Evolutionary conservation across 1,284 basidiomycete species (phyloP).

Genomic region (Fomitopsis pinicola): DNA sequence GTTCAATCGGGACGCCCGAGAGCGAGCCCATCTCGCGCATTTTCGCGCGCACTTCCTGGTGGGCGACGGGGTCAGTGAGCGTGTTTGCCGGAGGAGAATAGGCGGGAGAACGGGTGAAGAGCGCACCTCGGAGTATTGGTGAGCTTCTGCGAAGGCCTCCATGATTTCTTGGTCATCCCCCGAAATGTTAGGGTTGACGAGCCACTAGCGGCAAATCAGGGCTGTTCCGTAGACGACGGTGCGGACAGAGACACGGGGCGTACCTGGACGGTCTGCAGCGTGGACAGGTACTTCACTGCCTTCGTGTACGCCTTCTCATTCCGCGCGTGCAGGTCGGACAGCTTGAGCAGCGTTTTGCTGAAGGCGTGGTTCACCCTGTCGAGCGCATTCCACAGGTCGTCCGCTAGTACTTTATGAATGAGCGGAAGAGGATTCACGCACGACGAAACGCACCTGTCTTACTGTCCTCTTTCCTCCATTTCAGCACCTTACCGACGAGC

Average conservation of each 20-base stretch:
- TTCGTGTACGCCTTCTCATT: constrained; percentile 47
- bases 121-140: constrained; percentile 52
- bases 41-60: constrained; percentile 67
- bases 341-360: constrained; percentile 43
- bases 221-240: not conserved
- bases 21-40: constrained; percentile 88
- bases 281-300: constrained; percentile 57
- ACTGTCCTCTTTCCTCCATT: constrained; percentile 71
- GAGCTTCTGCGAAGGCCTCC: constrained; percentile 52
- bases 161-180: constrained; percentile 39
- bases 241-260: constrained; percentile 9
- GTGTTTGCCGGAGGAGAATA: not conserved
- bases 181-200: constrained; percentile 45
- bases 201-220: constrained; percentile 42
- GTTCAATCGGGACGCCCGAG: constrained; percentile 88
- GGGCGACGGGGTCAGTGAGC: not conserved
- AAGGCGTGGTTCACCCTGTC: constrained; percentile 59
- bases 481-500: constrained; percentile 83
- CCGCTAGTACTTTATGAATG: constrained; percentile 39
- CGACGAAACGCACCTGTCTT: constrained; percentile 44
- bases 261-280: constrained; percentile 56
- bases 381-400: constrained; percentile 67
- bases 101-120: constrained; percentile 7
- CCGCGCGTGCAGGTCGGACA: constrained; percentile 44
- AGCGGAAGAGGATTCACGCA: constrained; percentile 1